phyloP scores from a whole-genome alignment of 495 filamentous ascomycete species.

The Cryomyces minteri region DNA sequence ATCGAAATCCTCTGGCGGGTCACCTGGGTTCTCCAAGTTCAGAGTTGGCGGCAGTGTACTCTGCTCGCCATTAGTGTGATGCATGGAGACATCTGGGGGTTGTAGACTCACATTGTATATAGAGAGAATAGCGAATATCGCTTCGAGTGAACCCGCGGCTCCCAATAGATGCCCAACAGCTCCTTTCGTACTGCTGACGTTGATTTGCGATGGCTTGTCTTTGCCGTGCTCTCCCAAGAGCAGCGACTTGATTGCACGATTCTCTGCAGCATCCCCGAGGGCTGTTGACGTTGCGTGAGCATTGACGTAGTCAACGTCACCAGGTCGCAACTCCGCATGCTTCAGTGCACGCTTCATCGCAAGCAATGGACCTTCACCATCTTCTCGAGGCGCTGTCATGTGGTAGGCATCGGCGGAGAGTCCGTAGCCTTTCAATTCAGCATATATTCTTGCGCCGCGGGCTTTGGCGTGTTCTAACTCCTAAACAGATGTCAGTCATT shows the following conservation, averaged over 20 bases:
- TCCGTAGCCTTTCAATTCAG: slow-evolving; percentile 78
- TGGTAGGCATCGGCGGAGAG: slow-evolving; percentile 77
- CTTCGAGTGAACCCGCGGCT: slow-evolving; percentile 77
- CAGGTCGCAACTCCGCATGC: slow-evolving; percentile 49
- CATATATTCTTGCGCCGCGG: slow-evolving; percentile 67
- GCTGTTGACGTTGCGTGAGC: slow-evolving; percentile 82
- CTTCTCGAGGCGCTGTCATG: slow-evolving; percentile 71
- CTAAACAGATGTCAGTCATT: slow-evolving; percentile 15
- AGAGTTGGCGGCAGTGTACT: slow-evolving; percentile 71
- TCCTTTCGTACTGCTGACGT: slow-evolving; percentile 86
- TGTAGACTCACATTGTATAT: slow-evolving; percentile 46
- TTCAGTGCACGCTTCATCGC: slow-evolving; percentile 75
- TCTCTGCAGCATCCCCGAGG: slow-evolving; percentile 79
- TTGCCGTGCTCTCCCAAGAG: slow-evolving; percentile 58
- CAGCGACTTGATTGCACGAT: slow-evolving; percentile 58
- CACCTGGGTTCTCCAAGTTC: slow-evolving; percentile 50
- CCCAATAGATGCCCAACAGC: slow-evolving; percentile 85
- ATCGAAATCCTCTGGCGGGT: slow-evolving; percentile 37
- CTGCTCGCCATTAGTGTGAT: slow-evolving; percentile 24
- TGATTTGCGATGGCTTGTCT: slow-evolving; percentile 40
- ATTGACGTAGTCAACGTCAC: slow-evolving; percentile 76
- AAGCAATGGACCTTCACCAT: slow-evolving; percentile 60
- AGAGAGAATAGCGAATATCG: slow-evolving; percentile 63
- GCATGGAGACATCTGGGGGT: slow-evolving; percentile 5
- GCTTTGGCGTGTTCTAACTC: slow-evolving; percentile 75